phyloP scores from a whole-genome alignment of 2,329 filamentous ascomycete genomes.

The Cryphonectria radicalis region DNA sequence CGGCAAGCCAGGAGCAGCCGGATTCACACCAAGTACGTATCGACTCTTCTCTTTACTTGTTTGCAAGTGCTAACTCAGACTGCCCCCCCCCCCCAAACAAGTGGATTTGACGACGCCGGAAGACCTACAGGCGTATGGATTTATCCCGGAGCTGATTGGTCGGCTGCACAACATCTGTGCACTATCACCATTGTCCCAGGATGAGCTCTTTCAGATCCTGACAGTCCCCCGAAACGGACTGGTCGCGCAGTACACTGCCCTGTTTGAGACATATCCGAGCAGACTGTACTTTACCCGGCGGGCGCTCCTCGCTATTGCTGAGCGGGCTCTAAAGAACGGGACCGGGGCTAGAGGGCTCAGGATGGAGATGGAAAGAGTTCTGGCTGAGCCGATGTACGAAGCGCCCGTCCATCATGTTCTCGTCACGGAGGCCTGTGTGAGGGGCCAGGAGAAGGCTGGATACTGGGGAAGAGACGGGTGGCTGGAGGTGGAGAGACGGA shows the following conservation, averaged over 20 bases:
- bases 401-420: constrained; percentile 77
- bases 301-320: constrained; percentile 80
- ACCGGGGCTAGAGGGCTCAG: constrained; percentile 82
- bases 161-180: constrained; percentile 89
- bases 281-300: constrained; percentile 82
- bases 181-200: constrained; percentile 71
- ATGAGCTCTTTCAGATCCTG: constrained; percentile 80
- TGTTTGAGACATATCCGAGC: constrained; percentile 81
- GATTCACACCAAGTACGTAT: constrained; percentile 49
- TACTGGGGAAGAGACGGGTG: constrained; percentile 74
- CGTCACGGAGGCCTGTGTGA: constrained; percentile 71
- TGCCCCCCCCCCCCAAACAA: background rate
- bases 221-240: constrained; percentile 91
- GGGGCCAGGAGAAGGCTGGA: constrained; percentile 60
- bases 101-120: constrained; percentile 75
- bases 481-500: constrained; percentile 69
- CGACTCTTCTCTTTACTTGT: background rate
- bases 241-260: constrained; percentile 83
- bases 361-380: constrained; percentile 78
- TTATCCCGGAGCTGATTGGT: constrained; percentile 96
- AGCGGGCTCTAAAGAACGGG: constrained; percentile 59
- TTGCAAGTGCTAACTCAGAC: constrained; percentile 13
- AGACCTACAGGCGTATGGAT: constrained; percentile 82
- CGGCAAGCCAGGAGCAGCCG: constrained; percentile 33
- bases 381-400: constrained; percentile 82